Evolutionary conservation across 1,284 basidiomycete species (phyloP).

Genomic region (Trichosporon asahii): DNA sequence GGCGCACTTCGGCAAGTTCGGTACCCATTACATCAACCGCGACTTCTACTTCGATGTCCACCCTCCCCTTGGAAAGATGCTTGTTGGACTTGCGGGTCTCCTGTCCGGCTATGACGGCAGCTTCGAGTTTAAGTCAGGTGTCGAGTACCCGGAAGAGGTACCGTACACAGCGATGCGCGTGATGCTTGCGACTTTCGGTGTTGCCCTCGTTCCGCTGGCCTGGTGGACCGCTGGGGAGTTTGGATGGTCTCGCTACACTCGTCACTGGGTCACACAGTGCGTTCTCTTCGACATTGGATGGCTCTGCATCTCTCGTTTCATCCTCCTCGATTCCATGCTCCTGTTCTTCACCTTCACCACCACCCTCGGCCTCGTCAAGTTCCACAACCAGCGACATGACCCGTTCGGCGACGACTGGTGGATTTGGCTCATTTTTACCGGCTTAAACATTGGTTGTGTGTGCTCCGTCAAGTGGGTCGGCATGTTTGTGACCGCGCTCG

Average conservation of each 20-base stretch:
- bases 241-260: slow-evolving; percentile 82
- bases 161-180: slow-evolving; percentile 94
- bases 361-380: slow-evolving; percentile 90
- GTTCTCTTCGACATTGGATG: slow-evolving; percentile 90
- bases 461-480: slow-evolving; percentile 97
- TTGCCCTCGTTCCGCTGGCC: slow-evolving; percentile 88
- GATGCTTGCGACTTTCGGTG: slow-evolving; percentile 88
- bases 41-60: slow-evolving; percentile 67
- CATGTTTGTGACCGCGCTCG: slow-evolving; percentile 87
- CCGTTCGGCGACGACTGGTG: slow-evolving; percentile 95
- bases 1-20: slow-evolving; percentile 97
- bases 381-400: slow-evolving; percentile 91
- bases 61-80: slow-evolving; percentile 96
- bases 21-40: slow-evolving; percentile 76
- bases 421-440: slow-evolving; percentile 88
- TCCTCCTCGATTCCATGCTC: slow-evolving; percentile 95
- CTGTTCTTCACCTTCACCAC: slow-evolving; percentile 97
- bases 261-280: slow-evolving; percentile 91
- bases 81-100: slow-evolving; percentile 88
- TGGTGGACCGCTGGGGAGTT: slow-evolving; percentile 97
- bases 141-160: slow-evolving; percentile 74
- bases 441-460: slow-evolving; percentile 91
- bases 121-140: slow-evolving; percentile 94
- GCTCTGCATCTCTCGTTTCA: slow-evolving; percentile 94
- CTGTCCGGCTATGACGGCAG: slow-evolving; percentile 85